Percentiles rank a stretch among this genome's conserved stretches.
Conservation (phyloP, 352 stramenopile species). For the Phytophthora multivora region DNA sequence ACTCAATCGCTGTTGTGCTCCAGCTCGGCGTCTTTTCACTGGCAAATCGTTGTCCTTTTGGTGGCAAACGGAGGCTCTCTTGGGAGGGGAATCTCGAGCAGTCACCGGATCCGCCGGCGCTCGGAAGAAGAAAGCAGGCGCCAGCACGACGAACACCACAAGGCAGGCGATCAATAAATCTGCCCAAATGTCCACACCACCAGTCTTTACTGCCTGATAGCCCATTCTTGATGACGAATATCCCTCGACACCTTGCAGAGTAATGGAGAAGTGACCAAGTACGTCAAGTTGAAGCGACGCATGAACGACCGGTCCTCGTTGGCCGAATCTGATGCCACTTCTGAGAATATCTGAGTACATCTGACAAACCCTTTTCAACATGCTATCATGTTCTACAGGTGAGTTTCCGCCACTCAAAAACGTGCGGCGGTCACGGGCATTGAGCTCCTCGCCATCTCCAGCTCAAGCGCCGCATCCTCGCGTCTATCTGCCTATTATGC, state of each 20-base stretch:
- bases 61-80: conserved; percentile 1
- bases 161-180: conserved; percentile 64
- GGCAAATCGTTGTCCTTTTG: background rate
- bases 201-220: background rate
- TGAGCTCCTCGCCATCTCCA: conserved; percentile 24
- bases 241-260: background rate
- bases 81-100: background rate
- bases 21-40: conserved; percentile 3
- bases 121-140: conserved; percentile 64
- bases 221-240: conserved; percentile 1
- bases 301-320: background rate
- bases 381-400: conserved; percentile 4
- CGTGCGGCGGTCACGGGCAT: conserved; percentile 22
- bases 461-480: conserved; percentile 6
- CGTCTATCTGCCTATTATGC: conserved; percentile 35
- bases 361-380: background rate
- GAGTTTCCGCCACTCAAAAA: conserved; percentile 34
- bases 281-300: conserved; percentile 11
- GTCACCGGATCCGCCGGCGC: conserved; percentile 1
- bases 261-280: background rate
- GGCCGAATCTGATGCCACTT: background rate
- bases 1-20: conserved; percentile 13
- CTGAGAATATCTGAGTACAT: background rate
- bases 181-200: conserved; percentile 46
- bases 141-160: conserved; percentile 72